Evolutionary conservation across 768 basidiomycete genomes (phyloP).

Genomic region (Amanita thiersii): DNA sequence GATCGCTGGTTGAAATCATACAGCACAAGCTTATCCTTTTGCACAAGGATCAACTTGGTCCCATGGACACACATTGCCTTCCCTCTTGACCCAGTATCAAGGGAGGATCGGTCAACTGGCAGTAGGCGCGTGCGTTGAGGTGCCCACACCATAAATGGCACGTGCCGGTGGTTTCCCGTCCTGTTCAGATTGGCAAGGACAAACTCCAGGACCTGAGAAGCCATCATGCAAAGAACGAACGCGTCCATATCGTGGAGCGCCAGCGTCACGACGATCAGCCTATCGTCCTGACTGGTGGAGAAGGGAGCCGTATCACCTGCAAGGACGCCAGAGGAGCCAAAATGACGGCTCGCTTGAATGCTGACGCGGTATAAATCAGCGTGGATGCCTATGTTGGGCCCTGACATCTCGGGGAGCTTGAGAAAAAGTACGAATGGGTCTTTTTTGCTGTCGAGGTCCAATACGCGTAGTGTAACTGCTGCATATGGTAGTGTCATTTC

Average conservation of each 20-base stretch:
- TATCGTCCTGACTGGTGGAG: conserved; percentile 27
- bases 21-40: neutral
- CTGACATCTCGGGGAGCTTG: neutral
- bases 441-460: no score
- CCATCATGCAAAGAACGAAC: conserved; percentile 34
- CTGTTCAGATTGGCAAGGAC: conserved; percentile 17
- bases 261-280: conserved; percentile 37
- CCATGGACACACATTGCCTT: conserved; percentile 57
- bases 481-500: no score
- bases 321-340: conserved; percentile 34
- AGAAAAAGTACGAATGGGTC: conserved; percentile 2
- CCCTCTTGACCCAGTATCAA: no score
- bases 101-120: no score
- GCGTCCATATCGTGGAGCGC: conserved; percentile 17
- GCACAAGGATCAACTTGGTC: conserved; percentile 26
- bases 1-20: conserved; percentile 9
- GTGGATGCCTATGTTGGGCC: neutral
- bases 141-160: conserved; percentile 46
- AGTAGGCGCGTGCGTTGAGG: conserved; percentile 34
- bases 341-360: conserved; percentile 14
- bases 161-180: conserved; percentile 4
- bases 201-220: conserved; percentile 25
- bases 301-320: conserved; percentile 33
- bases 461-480: no score
- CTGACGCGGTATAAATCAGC: neutral